Evolutionary conservation across 352 stramenopile species (phyloP).

Genomic region (Phytophthora chlamydospora): DNA sequence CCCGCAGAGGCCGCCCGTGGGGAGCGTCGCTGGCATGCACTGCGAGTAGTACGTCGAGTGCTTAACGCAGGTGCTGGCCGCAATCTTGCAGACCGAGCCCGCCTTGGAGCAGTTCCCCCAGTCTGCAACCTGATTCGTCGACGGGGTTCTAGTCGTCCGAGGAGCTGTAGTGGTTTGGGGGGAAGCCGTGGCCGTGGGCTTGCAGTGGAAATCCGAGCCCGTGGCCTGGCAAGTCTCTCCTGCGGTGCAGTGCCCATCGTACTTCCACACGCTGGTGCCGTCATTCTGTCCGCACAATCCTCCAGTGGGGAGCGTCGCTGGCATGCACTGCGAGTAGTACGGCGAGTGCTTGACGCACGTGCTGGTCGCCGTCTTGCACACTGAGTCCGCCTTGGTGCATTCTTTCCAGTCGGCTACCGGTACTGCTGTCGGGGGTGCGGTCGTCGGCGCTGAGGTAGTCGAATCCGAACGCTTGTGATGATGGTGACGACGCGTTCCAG

Average conservation of each 20-base stretch:
- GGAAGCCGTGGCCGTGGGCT: background rate
- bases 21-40: constrained; percentile 26
- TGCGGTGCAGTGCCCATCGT: constrained; percentile 16
- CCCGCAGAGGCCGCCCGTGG: constrained; percentile 23
- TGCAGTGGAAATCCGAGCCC: constrained; percentile 31
- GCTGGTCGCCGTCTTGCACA: constrained; percentile 11
- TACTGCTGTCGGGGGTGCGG: background rate
- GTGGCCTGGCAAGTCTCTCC: constrained; percentile 23
- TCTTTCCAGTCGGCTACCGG: constrained; percentile 16
- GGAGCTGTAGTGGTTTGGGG: background rate
- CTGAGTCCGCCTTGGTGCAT: constrained; percentile 12
- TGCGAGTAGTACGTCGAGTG: constrained; percentile 33
- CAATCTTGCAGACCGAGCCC: constrained; percentile 8
- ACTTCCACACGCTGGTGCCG: constrained; percentile 26
- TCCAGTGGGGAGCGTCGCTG: constrained; percentile 10
- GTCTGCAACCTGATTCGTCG: constrained; percentile 3
- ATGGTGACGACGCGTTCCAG: constrained; percentile 4
- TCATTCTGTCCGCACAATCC: constrained; percentile 32
- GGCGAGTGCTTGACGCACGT: constrained; percentile 26
- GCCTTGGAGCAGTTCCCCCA: constrained; percentile 22
- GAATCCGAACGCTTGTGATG: constrained; percentile 1
- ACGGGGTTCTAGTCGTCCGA: background rate
- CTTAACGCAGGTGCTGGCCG: constrained; percentile 17
- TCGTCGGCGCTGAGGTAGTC: background rate
- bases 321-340: constrained; percentile 36